phyloP scores from a whole-genome alignment of 371 early-diverging fungal genomes.

The Apophysomyces elegans region DNA sequence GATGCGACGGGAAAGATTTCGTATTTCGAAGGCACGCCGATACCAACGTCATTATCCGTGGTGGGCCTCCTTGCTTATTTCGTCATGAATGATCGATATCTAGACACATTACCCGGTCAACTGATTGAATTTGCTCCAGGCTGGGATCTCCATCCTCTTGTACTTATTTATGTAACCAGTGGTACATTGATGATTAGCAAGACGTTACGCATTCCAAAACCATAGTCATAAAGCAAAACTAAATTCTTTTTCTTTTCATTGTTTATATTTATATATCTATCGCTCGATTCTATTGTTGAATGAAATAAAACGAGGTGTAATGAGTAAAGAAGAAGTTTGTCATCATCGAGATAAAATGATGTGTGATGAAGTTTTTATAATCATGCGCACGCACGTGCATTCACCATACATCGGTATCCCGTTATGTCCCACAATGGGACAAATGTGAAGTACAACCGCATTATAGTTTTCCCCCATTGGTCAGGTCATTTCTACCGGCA shows the following conservation, averaged over 20 bases:
- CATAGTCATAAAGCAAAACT: constrained; percentile 28
- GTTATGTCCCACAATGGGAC: background rate
- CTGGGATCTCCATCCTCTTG: constrained; percentile 78
- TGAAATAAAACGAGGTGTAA: background rate
- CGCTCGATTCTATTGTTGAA: constrained; percentile 5
- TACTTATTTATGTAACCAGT: constrained; percentile 74
- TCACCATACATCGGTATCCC: background rate
- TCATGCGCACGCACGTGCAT: constrained; percentile 2
- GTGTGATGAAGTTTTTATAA: background rate
- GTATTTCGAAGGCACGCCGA: constrained; percentile 93
- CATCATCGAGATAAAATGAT: too few species aligned
- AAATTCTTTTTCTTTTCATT: constrained; percentile 1
- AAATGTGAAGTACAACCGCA: background rate
- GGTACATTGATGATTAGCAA: constrained; percentile 85
- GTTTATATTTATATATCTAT: constrained; percentile 3
- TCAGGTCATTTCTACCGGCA: too few species aligned
- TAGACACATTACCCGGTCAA: constrained; percentile 52
- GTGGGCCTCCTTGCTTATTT: constrained; percentile 77
- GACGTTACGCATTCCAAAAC: constrained; percentile 70
- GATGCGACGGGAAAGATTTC: constrained; percentile 77
- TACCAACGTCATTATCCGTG: constrained; percentile 77
- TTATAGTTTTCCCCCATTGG: too few species aligned
- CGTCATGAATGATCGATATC: constrained; percentile 54
- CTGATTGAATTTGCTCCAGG: constrained; percentile 38
- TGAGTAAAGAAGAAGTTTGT: background rate